These are phyloP conservation scores for Verruconis gallopava DNA, from an alignment of 2,329 filamentous ascomycete species.

Conservation along the genomic window DNA sequence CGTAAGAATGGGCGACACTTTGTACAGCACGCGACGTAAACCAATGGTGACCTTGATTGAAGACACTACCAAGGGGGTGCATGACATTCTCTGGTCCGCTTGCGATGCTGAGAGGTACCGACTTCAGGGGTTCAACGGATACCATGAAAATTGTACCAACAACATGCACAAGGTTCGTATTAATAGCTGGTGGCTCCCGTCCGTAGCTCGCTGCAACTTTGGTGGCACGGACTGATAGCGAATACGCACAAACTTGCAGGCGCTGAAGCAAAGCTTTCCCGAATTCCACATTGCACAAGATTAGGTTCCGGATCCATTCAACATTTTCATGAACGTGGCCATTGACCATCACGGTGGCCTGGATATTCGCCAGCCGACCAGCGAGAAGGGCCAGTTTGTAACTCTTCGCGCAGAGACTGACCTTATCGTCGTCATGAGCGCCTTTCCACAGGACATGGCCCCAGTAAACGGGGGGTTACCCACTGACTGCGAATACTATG, in stretches of 20 bases:
- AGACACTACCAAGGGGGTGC: conserved; percentile 26
- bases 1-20: conserved; percentile 20
- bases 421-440: conserved; percentile 28
- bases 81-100: conserved; percentile 30
- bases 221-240: conserved; percentile 4
- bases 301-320: conserved; percentile 29
- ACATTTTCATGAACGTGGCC: conserved; percentile 34
- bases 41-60: conserved; percentile 25
- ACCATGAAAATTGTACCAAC: too few relatives aligned
- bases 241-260: too few relatives aligned
- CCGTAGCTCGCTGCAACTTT: too few relatives aligned
- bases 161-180: too few relatives aligned
- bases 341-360: conserved; percentile 23
- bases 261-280: too few relatives aligned
- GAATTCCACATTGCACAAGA: conserved; percentile 16
- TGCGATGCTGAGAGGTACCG: conserved; percentile 28
- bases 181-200: too few relatives aligned
- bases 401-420: conserved; percentile 23
- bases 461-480: conserved; percentile 26
- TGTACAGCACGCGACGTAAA: conserved; percentile 25
- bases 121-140: conserved; percentile 3
- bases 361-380: conserved; percentile 23
- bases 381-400: conserved; percentile 24
- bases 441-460: conserved; percentile 30
- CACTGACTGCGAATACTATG: too few relatives aligned